A percentile compares a stretch with the other conserved stretches of the same genome.
These are phyloP conservation scores for Escallonia rubra DNA, from an alignment of 129 eudicot species.

Conservation along the genomic window DNA sequence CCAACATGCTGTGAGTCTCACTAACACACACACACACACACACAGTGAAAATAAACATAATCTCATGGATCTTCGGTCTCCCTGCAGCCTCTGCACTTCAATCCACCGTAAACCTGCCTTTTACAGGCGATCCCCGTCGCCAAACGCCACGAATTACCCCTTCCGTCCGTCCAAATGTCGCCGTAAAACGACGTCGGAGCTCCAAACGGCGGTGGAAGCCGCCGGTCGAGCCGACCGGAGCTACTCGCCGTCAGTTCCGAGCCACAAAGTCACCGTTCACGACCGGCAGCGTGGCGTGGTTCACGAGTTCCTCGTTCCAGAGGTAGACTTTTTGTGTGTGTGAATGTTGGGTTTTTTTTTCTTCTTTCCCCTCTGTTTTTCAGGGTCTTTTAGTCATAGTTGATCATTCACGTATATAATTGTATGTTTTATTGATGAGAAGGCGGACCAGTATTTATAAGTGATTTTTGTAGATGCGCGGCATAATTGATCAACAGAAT, in stretches of 20 bases:
- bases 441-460: too few relatives aligned
- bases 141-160: slow-evolving; percentile 4
- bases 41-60: too few relatives aligned
- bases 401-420: neutral
- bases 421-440: neutral
- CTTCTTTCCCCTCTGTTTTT: neutral
- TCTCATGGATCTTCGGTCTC: slow-evolving; percentile 56
- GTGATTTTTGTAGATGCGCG: too few relatives aligned
- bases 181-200: slow-evolving; percentile 42
- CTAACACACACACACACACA: too few relatives aligned
- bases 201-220: slow-evolving; percentile 30
- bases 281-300: slow-evolving; percentile 74
- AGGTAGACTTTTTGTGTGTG: slow-evolving; percentile 30
- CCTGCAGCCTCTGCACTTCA: slow-evolving; percentile 38
- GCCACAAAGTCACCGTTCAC: slow-evolving; percentile 84
- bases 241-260: slow-evolving; percentile 43
- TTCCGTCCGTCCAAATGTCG: slow-evolving; percentile 18
- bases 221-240: slow-evolving; percentile 18
- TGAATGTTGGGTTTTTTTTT: neutral
- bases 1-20: too few relatives aligned
- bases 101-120: slow-evolving; percentile 32
- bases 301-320: slow-evolving; percentile 88
- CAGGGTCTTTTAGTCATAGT: neutral
- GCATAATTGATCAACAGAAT: too few relatives aligned
- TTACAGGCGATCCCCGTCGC: slow-evolving; percentile 18